Evolutionary conservation across 768 basidiomycete genomes (phyloP), one percentile per base, ranked within the genome.

Genomic region (Tubosaeta sp.): DNA sequence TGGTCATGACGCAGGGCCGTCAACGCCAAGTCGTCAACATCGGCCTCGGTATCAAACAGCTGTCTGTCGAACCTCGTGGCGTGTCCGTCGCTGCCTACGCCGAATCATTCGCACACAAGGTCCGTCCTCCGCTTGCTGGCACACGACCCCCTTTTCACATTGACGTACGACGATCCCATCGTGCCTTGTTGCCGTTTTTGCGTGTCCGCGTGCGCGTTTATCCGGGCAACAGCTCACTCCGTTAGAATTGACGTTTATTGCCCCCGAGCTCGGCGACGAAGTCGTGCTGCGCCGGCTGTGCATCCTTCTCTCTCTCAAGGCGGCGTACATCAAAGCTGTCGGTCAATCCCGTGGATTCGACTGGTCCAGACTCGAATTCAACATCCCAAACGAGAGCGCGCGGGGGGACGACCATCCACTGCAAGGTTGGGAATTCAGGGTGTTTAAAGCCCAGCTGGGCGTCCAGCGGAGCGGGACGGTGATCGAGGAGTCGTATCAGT

Each of bases 341-440:
- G 90, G 88, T 2, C 89, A 90, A 55, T 82, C 86, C 5, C 68
- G 82, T 14, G 88, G 87, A 1, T 90, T 92, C 65, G 88, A 91
- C 71, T 87, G 77, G 70, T 82, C 84, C 6, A 83, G 89, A 2
- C 81, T 93, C 54, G 87, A 91, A 57, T 90, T 90, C 73, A 81
- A 90, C 67, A 78, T 91, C 42, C 74, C 84, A 57, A 76, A 77
- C 32, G 72, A 80, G 54, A 75, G 69, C 3, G 86, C 84, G 7
- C 75, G 70, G 1, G 86, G 85, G 2, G 90, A 92, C 64, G 81
- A 82, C 5, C 77, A 80, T 39, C 78, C 80, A 2, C 73, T 92
- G 0, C 73, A 76, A 18, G 90, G 90, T 0, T 93, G 90, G 90
- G 90, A 93, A 65, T 91, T 93, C 68, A 80, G 90, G 8, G 72